Conservation (phyloP, 2,329 filamentous ascomycete genomes). For the Clonostachys rosea region DNA sequence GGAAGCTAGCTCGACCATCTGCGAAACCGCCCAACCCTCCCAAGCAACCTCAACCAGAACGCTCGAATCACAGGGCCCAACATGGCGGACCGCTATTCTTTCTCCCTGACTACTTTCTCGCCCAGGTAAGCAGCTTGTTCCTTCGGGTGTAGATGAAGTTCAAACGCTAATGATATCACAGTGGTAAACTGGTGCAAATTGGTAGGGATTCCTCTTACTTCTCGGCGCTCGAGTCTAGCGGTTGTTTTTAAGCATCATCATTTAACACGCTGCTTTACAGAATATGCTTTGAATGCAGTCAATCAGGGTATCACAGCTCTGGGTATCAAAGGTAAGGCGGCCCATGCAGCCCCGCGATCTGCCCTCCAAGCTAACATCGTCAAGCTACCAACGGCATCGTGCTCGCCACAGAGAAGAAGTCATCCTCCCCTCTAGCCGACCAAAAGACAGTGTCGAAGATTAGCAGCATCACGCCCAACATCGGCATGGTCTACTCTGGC, state of each 20-base stretch:
- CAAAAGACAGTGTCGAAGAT: constrained; percentile 94
- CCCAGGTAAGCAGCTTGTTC: constrained; percentile 70
- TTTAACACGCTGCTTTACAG: constrained; percentile 38
- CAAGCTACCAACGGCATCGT: constrained; percentile 97
- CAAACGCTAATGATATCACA: constrained; percentile 23
- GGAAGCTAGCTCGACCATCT: not conserved
- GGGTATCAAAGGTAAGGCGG: constrained; percentile 83
- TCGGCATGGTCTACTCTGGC: constrained; percentile 98
- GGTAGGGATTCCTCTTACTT: constrained; percentile 38
- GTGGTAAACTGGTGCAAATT: constrained; percentile 98
- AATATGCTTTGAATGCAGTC: constrained; percentile 98
- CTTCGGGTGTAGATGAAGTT: constrained; percentile 12
- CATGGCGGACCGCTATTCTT: constrained; percentile 99
- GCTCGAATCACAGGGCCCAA: constrained; percentile 16
- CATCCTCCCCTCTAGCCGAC: constrained; percentile 94
- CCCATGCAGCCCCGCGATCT: too few relatives aligned
- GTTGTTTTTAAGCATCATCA: not conserved
- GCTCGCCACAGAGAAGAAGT: constrained; percentile 99
- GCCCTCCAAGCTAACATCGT: constrained; percentile 9
- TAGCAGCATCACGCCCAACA: constrained; percentile 96
- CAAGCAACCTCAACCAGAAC: not conserved
- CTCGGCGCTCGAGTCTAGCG: not conserved
- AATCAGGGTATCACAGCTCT: constrained; percentile 98
- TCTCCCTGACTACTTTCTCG: constrained; percentile 99
- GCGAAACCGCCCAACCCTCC: not conserved